phyloP scores from a whole-genome alignment of 2,329 filamentous ascomycete genomes.

The Aspergillus candidus region DNA sequence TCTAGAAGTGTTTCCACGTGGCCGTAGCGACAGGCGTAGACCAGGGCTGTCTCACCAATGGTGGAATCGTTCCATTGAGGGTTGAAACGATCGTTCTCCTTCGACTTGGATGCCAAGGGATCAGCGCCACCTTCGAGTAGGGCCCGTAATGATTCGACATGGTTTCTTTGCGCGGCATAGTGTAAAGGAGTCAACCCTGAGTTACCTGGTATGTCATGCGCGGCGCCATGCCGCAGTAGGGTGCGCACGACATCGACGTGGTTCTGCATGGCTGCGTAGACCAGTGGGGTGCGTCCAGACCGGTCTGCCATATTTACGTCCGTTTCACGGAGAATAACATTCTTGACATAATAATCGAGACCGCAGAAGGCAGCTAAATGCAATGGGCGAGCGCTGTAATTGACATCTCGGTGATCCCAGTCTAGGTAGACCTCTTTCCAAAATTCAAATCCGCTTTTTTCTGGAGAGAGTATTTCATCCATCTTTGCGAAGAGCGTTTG shows the following conservation, averaged over 20 bases:
- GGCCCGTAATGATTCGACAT: not conserved
- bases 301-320: not conserved
- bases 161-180: constrained; percentile 2
- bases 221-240: not conserved
- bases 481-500: no score
- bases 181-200: not conserved
- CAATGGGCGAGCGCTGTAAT: not conserved
- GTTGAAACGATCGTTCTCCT: not conserved
- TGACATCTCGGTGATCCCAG: no score
- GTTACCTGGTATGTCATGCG: not conserved
- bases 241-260: not conserved
- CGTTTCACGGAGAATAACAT: not conserved
- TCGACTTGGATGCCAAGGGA: not conserved
- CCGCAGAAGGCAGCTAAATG: constrained; percentile 4
- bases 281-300: not conserved
- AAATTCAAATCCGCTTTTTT: no score
- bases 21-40: no score
- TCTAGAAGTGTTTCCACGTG: no score
- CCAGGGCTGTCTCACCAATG: no score
- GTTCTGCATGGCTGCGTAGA: constrained; percentile 1
- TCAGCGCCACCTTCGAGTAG: constrained; percentile 1
- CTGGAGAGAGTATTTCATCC: no score
- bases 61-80: no score
- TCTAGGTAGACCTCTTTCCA: no score
- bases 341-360: not conserved